Evolutionary conservation across 306 rosid genomes (phyloP), one percentile per base, ranked within the genome.

Genomic region (Morella rubra): DNA sequence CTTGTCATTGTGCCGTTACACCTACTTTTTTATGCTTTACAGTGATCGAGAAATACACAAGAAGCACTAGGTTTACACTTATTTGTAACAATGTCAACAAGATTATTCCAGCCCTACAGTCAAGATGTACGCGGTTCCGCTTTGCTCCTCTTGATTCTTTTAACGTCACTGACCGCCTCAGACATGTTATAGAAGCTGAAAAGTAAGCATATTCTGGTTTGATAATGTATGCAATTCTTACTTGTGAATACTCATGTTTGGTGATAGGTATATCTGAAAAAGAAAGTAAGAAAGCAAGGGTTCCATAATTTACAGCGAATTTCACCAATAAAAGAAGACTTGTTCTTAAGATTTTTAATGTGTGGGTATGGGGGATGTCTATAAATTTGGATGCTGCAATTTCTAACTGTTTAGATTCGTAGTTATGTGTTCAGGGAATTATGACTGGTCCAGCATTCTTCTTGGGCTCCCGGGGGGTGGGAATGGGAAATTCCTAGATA

Each of bases 21-120:
- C 61, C 15, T 40, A 27, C 51, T 68, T 79, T 47, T 16, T 45
- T 76, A 69, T 74, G 73, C 72, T 81, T 58, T 60, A 78, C 81
- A 95, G 99, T 95, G 82, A 92, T 95, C 72, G 99, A 95, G 86
- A 95, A 88, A 83, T 95, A 89, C 87, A 95, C 97, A 32, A 95
- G 89, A 85, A 89, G 77, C 78, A 91, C 98, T 22, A 88, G 97
- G 81, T 95, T 95, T 82, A 77, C 99, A 20, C 98, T 95, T 74
- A 92, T 95, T 49, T 89, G 98, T 72, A 95, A 95, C 77, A 91
- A 96, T 58, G 99, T 96, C 76, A 96, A 96, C 89, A 96, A 96
- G 93, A 92, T 92, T 84, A 96, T 92, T 77, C 96, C 93, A 1
- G 99, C 98, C 12, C 82, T 96, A 73, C 98, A 96, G 80, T 92